Base-by-base conservation (phyloP, 176 grass and related monocot species). In the Eragrostis curvula region DNA sequence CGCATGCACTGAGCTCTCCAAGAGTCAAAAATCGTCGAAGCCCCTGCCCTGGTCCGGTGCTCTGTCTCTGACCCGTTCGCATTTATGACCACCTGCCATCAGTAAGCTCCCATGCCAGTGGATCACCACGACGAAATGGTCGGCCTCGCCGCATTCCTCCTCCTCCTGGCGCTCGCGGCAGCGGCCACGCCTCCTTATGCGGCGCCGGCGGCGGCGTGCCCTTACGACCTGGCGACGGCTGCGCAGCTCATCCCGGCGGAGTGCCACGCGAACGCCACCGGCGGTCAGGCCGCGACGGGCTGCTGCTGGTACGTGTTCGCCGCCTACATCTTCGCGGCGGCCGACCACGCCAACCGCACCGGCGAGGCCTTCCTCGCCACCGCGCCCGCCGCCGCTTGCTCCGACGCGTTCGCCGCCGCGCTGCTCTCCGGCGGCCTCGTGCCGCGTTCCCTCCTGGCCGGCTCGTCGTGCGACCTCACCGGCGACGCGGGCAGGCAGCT, bases 231-330 rank as follows among this genome's bases (percentile, higher is more conserved):
- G 10, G 49, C 57, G 1, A 74, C 71, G 30, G 81, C 87, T 73
- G 36, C 85, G 27, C 39, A 5, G 53, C 79, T 95, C 81, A 88
- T 95, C 60, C 87, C 89, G 6, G 8, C 30, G 6, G 77, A 83
- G 71, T 95, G 93, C 84, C 82, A 95, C 78, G 89, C 87, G 7
- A 95, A 95, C 82, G 77, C 84, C 2, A 85, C 86, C 30, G 16
- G 28, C 0, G 50, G 60, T 15, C 48, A 71, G 47, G 67, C 24
- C 21, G 64, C 74, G 49, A 95, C 81, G 27, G 86, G 84, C 24
- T 95, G 93, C 84, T 95, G 93, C 85, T 95, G 89, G 89, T 92
- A 79, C 81, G 89, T 95, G 46, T 79, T 78, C 47, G 87, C 81
- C 12, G 75, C 89, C 5, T 90, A 87, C 84, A 71, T 89, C 72